These are phyloP conservation scores for Fraxinus sp. DNA, from an alignment of 305 asterid species.

Conservation along the genomic window DNA sequence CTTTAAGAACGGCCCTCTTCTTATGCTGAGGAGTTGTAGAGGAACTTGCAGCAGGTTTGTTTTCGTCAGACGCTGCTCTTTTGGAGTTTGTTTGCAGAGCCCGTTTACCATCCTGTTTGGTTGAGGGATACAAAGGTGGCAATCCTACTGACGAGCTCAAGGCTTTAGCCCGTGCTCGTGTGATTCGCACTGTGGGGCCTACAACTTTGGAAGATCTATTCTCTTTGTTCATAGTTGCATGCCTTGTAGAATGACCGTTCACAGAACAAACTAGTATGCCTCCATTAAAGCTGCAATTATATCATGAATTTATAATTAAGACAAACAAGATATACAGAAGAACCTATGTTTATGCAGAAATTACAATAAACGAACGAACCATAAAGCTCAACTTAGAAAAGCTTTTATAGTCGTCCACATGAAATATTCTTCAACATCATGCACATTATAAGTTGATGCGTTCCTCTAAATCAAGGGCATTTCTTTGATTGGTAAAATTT, in stretches of 20 bases:
- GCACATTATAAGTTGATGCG: background rate
- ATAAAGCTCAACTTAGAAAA: slow-evolving; percentile 3
- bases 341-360: slow-evolving; percentile 12
- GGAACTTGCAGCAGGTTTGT: slow-evolving; percentile 31
- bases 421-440: background rate
- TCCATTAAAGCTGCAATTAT: slow-evolving; percentile 44
- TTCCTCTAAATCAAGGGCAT: background rate
- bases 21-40: slow-evolving; percentile 43
- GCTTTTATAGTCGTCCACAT: background rate
- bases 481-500: background rate
- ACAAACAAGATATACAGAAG: slow-evolving; percentile 7
- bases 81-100: slow-evolving; percentile 49
- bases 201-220: slow-evolving; percentile 42
- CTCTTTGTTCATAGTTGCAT: slow-evolving; percentile 58
- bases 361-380: background rate
- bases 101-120: slow-evolving; percentile 46
- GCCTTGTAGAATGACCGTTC: slow-evolving; percentile 36
- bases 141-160: slow-evolving; percentile 53
- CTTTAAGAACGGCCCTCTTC: slow-evolving; percentile 74
- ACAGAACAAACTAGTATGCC: slow-evolving; percentile 32
- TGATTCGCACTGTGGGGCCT: slow-evolving; percentile 51
- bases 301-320: slow-evolving; percentile 16
- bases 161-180: slow-evolving; percentile 77
- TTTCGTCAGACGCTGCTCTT: slow-evolving; percentile 52
- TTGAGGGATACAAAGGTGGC: slow-evolving; percentile 68